Conservation (phyloP, 2,329 filamentous ascomycete species). For the Sarocladiaceae sp. region DNA sequence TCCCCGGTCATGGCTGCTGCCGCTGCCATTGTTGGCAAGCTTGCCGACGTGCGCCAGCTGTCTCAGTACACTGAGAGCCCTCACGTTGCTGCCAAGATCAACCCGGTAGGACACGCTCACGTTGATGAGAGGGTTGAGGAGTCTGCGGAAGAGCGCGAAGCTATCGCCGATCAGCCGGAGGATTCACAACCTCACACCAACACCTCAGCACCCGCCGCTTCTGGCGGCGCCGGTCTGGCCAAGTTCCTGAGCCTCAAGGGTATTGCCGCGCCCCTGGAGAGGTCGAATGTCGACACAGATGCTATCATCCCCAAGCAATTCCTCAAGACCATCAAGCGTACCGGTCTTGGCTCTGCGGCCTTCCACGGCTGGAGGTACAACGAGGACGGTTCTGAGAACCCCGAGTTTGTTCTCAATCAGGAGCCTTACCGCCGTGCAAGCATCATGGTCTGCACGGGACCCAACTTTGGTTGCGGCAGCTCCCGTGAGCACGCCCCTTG, state of each 20-base stretch:
- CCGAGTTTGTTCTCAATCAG: slow-evolving; percentile 83
- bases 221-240: slow-evolving; percentile 57
- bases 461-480: slow-evolving; percentile 92
- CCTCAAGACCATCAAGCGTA: slow-evolving; percentile 98
- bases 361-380: slow-evolving; percentile 82
- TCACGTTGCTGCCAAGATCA: slow-evolving; percentile 51
- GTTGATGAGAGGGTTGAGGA: slow-evolving; percentile 46
- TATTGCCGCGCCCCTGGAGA: slow-evolving; percentile 79
- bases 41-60: slow-evolving; percentile 84
- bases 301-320: slow-evolving; percentile 99
- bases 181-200: slow-evolving; percentile 62
- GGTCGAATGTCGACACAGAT: slow-evolving; percentile 94
- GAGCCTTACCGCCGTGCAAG: slow-evolving; percentile 78
- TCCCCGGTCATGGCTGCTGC: slow-evolving; percentile 96
- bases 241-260: slow-evolving; percentile 82
- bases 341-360: slow-evolving; percentile 79
- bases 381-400: slow-evolving; percentile 63
- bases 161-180: slow-evolving; percentile 51
- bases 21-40: slow-evolving; percentile 80
- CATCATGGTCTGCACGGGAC: slow-evolving; percentile 85
- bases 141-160: slow-evolving; percentile 38
- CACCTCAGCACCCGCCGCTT: slow-evolving; percentile 38
- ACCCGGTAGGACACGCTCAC: slow-evolving; percentile 36
- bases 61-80: slow-evolving; percentile 53
- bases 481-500: slow-evolving; percentile 94